Percentiles rank a stretch among this genome's conserved stretches.
Evolutionary conservation across 129 eudicot species (phyloP).

Genomic region (sunflower (Helianthus annuus)): DNA sequence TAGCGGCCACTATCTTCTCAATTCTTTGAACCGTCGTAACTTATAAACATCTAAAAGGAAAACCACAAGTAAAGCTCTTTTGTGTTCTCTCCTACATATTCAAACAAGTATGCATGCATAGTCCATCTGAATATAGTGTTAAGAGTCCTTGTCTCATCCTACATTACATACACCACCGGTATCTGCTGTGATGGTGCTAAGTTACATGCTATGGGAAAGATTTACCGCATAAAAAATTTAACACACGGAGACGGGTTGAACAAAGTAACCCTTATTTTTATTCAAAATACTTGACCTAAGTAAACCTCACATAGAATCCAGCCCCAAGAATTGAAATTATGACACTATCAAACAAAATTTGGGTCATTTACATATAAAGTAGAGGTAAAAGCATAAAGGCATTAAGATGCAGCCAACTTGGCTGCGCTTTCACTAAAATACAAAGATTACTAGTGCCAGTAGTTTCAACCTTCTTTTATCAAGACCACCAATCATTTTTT

Average conservation of each 20-base stretch:
- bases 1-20: neutral
- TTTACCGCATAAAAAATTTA: neutral
- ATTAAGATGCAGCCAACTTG: slow-evolving; percentile 5
- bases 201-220: slow-evolving; percentile 19
- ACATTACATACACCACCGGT: slow-evolving; percentile 2
- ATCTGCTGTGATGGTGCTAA: neutral
- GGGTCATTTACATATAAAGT: slow-evolving; percentile 8
- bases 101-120: slow-evolving; percentile 1
- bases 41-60: slow-evolving; percentile 4
- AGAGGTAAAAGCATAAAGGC: neutral
- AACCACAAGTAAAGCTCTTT: slow-evolving; percentile 7
- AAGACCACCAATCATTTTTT: slow-evolving; percentile 1
- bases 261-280: neutral
- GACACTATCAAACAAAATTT: slow-evolving; percentile 11
- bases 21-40: slow-evolving; percentile 8
- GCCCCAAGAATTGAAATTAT: neutral
- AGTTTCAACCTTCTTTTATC: neutral
- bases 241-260: too few relatives aligned
- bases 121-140: slow-evolving; percentile 7
- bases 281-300: slow-evolving; percentile 1
- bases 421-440: neutral
- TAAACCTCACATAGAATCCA: slow-evolving; percentile 1
- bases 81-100: neutral
- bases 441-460: neutral
- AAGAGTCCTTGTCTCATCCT: too few relatives aligned